Conservation (phyloP, 2,329 filamentous ascomycete species). For the Didymella segeticola region DNA sequence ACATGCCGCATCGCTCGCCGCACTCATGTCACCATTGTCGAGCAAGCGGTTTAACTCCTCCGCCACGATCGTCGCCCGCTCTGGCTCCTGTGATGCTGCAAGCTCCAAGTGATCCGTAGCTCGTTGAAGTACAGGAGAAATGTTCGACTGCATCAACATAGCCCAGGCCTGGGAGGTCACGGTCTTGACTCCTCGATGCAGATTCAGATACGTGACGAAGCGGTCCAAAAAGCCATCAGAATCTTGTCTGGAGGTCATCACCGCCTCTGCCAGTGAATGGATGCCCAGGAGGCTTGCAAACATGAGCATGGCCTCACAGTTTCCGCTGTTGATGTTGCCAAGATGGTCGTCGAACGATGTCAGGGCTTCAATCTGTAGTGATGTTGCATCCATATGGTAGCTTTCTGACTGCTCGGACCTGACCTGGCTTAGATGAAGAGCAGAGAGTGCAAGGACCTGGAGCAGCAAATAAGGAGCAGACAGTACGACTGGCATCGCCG, state of each 20-base stretch:
- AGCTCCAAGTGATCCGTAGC: slow-evolving; percentile 4
- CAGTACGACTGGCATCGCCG: slow-evolving; percentile 19
- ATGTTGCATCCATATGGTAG: slow-evolving; percentile 24
- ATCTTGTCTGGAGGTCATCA: slow-evolving; percentile 9
- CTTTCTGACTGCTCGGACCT: slow-evolving; percentile 9
- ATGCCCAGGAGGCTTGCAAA: slow-evolving; percentile 23
- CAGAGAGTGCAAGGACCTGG: slow-evolving; percentile 26
- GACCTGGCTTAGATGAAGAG: slow-evolving; percentile 25
- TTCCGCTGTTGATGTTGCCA: slow-evolving; percentile 14
- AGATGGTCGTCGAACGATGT: slow-evolving; percentile 16
- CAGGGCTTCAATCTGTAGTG: slow-evolving; percentile 24
- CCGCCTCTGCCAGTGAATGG: slow-evolving; percentile 26
- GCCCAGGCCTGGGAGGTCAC: slow-evolving; percentile 22
- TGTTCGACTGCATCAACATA: slow-evolving; percentile 16
- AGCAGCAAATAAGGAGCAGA: slow-evolving; percentile 24
- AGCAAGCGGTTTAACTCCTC: slow-evolving; percentile 18
- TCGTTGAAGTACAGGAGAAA: slow-evolving; percentile 17
- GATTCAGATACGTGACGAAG: slow-evolving; percentile 25
- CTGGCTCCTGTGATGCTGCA: slow-evolving; percentile 9
- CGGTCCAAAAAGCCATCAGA: slow-evolving; percentile 22
- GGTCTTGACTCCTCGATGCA: slow-evolving; percentile 25
- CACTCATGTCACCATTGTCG: slow-evolving; percentile 13
- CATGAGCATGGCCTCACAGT: slow-evolving; percentile 24
- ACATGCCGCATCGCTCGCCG: slow-evolving; percentile 13
- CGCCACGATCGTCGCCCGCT: slow-evolving; percentile 9